These are phyloP conservation scores for Gamarada debralockiae DNA, from an alignment of 495 filamentous ascomycete species.

Conservation along the genomic window DNA sequence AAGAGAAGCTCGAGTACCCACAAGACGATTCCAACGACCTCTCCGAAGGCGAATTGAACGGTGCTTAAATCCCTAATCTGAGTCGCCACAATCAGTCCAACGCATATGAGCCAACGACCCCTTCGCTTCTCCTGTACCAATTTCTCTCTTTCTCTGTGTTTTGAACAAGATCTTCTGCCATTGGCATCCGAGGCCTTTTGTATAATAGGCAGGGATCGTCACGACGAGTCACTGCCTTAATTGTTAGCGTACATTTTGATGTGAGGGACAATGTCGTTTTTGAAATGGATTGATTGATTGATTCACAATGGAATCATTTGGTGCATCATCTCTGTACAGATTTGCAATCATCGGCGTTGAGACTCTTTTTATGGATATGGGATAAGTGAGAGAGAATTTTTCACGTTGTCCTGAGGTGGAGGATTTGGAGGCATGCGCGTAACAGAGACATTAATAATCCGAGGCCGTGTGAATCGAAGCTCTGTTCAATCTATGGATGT, in stretches of 20 bases:
- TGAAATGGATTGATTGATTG: slow-evolving; percentile 5
- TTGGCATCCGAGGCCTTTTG: slow-evolving; percentile 23
- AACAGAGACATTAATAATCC: slow-evolving; percentile 27
- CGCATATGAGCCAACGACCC: slow-evolving; percentile 4
- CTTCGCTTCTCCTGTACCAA: slow-evolving; percentile 26
- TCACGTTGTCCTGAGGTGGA: slow-evolving; percentile 14
- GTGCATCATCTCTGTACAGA: slow-evolving; percentile 20
- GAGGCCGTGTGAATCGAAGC: background rate
- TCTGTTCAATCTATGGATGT: background rate
- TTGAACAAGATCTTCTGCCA: slow-evolving; percentile 19
- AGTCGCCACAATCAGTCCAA: background rate
- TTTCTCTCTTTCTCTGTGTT: slow-evolving; percentile 14
- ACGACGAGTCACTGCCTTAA: background rate
- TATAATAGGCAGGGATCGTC: slow-evolving; percentile 20
- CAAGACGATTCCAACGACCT: slow-evolving; percentile 19
- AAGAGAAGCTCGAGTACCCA: slow-evolving; percentile 70
- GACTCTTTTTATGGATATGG: slow-evolving; percentile 19
- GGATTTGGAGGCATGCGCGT: background rate
- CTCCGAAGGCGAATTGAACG: slow-evolving; percentile 22
- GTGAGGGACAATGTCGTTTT: slow-evolving; percentile 21
- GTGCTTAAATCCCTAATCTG: slow-evolving; percentile 7
- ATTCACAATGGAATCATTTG: slow-evolving; percentile 18
- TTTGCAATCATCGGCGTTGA: slow-evolving; percentile 17
- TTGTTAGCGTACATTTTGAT: slow-evolving; percentile 22
- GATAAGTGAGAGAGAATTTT: slow-evolving; percentile 14